Conservation (phyloP, 768 basidiomycete genomes). For the Antrodiella citrinella region DNA sequence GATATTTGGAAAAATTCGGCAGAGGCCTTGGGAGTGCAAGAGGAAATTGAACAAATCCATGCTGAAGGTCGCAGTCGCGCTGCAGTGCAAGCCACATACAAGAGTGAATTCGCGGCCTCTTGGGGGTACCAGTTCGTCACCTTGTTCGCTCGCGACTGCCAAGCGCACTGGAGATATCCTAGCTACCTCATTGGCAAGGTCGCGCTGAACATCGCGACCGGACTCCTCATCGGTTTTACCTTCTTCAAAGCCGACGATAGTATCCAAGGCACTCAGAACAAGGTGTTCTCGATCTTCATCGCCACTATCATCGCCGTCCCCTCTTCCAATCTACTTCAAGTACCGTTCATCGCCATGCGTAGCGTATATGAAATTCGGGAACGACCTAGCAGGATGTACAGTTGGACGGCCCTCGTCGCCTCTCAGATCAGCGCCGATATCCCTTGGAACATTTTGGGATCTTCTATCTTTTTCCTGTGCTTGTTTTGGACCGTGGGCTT, state of each 20-base stretch:
- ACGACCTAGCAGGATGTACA: slow-evolving; percentile 56
- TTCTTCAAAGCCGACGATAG: slow-evolving; percentile 49
- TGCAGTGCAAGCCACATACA: slow-evolving; percentile 12
- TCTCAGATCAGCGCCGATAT: slow-evolving; percentile 49
- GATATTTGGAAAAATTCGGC: slow-evolving; percentile 37
- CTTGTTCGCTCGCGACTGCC: slow-evolving; percentile 36
- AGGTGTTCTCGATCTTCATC: slow-evolving; percentile 58
- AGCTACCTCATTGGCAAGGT: slow-evolving; percentile 56
- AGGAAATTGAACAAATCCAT: slow-evolving; percentile 38
- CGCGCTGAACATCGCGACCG: slow-evolving; percentile 42
- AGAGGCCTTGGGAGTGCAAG: slow-evolving; percentile 29
- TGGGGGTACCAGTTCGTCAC: slow-evolving; percentile 42
- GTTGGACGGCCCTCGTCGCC: slow-evolving; percentile 53
- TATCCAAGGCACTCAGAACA: slow-evolving; percentile 55
- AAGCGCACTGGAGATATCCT: slow-evolving; percentile 48
- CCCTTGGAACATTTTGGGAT: slow-evolving; percentile 54
- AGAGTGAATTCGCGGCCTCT: slow-evolving; percentile 39
- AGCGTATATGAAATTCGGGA: slow-evolving; percentile 60
- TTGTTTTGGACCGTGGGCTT: slow-evolving; percentile 72
- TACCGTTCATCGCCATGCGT: slow-evolving; percentile 51
- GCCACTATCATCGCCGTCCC: slow-evolving; percentile 42
- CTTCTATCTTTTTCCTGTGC: slow-evolving; percentile 50
- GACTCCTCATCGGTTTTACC: slow-evolving; percentile 54
- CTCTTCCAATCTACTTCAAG: slow-evolving; percentile 56
- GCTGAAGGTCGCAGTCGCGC: slow-evolving; percentile 24